Evolutionary conservation across 345 rosid genomes (phyloP).

Genomic region (rapeseed (Brassica napus)): Da-Ae NC_063448.1:5221501-5222000

Average conservation of each 20-base stretch:
- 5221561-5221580: neutral
- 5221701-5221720: neutral
- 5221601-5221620: neutral
- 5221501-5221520: neutral
- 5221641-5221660: neutral
- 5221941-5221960: too few species aligned
- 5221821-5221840: neutral
- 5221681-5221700: neutral
- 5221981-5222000: neutral
- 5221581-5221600: neutral
- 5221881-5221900: neutral
- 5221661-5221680: neutral
- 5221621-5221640: neutral
- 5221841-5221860: neutral
- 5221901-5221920: too few species aligned
- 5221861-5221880: too few species aligned
- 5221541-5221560: neutral
- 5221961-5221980: neutral
- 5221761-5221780: too few species aligned
- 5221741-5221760: neutral
- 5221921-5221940: neutral
- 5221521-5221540: neutral
- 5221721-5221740: neutral
- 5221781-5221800: neutral
- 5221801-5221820: neutral